Evolutionary conservation across 1,284 basidiomycete species (phyloP), one percentile per base, ranked within the genome.

Genomic region (Cryptococcus sp.): DNA sequence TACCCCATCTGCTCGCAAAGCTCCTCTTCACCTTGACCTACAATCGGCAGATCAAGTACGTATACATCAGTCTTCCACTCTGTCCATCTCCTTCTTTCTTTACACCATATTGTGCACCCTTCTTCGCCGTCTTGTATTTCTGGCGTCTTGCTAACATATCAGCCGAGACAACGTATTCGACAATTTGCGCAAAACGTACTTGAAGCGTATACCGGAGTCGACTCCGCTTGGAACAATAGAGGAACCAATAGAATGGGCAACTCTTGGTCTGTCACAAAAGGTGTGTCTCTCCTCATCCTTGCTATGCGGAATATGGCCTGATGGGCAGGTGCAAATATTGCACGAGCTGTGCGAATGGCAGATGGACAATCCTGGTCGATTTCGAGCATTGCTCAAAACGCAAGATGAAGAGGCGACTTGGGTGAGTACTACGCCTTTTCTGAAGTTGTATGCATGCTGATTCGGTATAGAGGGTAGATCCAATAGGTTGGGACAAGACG

Each of bases 311-410:
- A 16, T 28, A 33, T 18, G 28, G 32, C 19, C 11, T 23, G 7
- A 7, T 31, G 7, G 4, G 10, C 45, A 75, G 72, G 67, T 77
- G 9, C 59, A 68, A 36, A 68, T 70, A 1, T 58, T 77, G 12
- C 69, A 74, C 62, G 66, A 74, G 39, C 62, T 76, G n/a, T 78
- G 77, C 62, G 78, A 80, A 56, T 79, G 78, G 78, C 78, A 79
- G 57, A 62, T 79, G 55, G 63, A 62, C 37, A 75, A 78, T 46
- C 73, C 78, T 0, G 73, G 76, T 16, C 64, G 76, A 4, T 79
- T 79, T 53, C 62, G 78, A 41, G 74, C 72, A 18, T 62, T 77
- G 18, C 60, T 78, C 32, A 73, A 72, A 52, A 68, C 65, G 9
- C 76, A 79, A 42, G 75, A 76, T 5, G 76, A 78, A 7, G 66